Conservation (phyloP, 129 eudicot species). For the Erigeron canadensis region DNA sequence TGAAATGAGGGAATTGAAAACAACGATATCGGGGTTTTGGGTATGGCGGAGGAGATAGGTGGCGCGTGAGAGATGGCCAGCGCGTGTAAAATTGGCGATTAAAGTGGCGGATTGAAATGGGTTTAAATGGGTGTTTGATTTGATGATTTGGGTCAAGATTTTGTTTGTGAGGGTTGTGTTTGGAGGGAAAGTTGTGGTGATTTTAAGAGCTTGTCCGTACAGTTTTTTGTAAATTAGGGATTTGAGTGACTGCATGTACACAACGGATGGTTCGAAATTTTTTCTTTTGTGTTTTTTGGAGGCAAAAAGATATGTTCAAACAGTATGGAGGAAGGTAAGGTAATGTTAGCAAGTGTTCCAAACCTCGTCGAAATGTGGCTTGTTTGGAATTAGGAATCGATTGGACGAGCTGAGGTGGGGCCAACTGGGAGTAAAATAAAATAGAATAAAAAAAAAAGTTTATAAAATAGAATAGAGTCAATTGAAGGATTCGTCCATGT, state of each 20-base stretch:
- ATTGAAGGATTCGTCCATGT: no score
- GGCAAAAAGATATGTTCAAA: no score
- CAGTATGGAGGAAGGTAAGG: no score
- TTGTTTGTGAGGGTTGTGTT: slow-evolving; percentile 28
- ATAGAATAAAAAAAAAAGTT: no score
- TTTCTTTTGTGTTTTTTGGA: background rate
- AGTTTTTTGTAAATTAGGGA: slow-evolving; percentile 26
- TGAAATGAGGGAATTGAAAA: slow-evolving; percentile 40
- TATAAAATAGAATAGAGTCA: no score
- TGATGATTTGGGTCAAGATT: slow-evolving; percentile 40
- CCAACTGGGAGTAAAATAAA: no score
- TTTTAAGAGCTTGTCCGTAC: slow-evolving; percentile 36
- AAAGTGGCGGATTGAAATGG: slow-evolving; percentile 43
- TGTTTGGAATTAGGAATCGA: no score
- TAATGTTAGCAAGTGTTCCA: no score
- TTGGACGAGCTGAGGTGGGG: no score
- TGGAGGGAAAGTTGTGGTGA: slow-evolving; percentile 10
- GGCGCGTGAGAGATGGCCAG: slow-evolving; percentile 35
- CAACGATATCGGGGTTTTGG: slow-evolving; percentile 36
- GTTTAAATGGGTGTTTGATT: slow-evolving; percentile 36
- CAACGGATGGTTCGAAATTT: background rate
- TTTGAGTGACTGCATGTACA: slow-evolving; percentile 25
- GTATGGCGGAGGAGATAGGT: slow-evolving; percentile 32
- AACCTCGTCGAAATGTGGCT: no score
- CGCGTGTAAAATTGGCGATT: slow-evolving; percentile 40